These are phyloP conservation scores for Grosmannia huntii DNA, from an alignment of 2,329 filamentous ascomycete genomes.

Conservation along the genomic window DNA sequence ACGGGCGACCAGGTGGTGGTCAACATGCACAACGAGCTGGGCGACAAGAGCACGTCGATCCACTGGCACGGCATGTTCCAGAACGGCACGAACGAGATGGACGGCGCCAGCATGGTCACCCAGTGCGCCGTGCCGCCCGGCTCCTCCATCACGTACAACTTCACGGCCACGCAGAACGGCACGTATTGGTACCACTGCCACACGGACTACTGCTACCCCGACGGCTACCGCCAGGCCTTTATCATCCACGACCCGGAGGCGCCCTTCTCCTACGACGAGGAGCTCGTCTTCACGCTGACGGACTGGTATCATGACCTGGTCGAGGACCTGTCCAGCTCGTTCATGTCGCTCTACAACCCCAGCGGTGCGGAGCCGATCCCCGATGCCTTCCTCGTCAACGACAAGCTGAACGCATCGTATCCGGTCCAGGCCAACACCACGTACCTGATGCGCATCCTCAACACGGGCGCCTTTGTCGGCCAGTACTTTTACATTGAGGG, in stretches of 20 bases:
- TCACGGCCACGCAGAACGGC: constrained; percentile 45
- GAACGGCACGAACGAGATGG: constrained; percentile 57
- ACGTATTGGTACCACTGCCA: constrained; percentile 74
- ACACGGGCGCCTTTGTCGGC: constrained; percentile 58
- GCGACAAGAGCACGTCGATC: constrained; percentile 49
- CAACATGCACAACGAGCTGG: constrained; percentile 45
- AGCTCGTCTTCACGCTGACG: constrained; percentile 50
- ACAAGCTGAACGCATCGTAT: constrained; percentile 48
- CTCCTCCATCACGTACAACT: constrained; percentile 52
- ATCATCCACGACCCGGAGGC: constrained; percentile 37
- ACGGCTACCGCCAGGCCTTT: constrained; percentile 29
- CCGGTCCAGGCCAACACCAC: constrained; percentile 53
- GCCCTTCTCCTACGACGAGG: constrained; percentile 51
- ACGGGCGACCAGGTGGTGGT: constrained; percentile 50
- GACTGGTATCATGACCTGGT: constrained; percentile 59
- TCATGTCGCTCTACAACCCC: constrained; percentile 42
- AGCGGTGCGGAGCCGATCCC: constrained; percentile 54
- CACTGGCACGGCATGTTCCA: constrained; percentile 62
- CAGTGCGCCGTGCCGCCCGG: constrained; percentile 56
- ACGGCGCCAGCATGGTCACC: constrained; percentile 51
- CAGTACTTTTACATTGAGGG: constrained; percentile 56
- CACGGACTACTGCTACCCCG: constrained; percentile 52
- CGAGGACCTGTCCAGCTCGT: constrained; percentile 29
- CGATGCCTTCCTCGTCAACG: constrained; percentile 57
- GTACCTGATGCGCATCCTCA: constrained; percentile 60